Base-by-base conservation (phyloP, 2,329 filamentous ascomycete genomes). In the Penicillium digitatum region DNA sequence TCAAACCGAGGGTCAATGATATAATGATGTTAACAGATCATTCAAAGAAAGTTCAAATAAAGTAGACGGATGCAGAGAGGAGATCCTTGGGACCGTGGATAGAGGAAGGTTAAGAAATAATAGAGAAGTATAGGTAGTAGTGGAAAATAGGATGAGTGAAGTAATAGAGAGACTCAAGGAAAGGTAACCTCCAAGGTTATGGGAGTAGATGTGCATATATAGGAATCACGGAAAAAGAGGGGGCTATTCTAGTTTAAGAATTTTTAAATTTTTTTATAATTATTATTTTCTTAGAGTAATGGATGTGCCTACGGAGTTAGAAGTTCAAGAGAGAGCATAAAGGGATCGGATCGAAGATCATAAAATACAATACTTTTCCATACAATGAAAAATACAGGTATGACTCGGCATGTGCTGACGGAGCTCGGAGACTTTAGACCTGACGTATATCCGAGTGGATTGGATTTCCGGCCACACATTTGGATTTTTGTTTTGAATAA, bases 1-100 rank as follows among this genome's bases (percentile, higher is more conserved):
- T 65, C 62, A 65, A 65, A 62, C 55, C 55, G 61, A 27, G 46
- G 39, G 56, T 64, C 61, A 57, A 65, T 64, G 63, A 64, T 65
- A 62, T 65, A 60, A 65, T 64, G 56, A 63, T 62, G 62, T 62
- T 42, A 34, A 29, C 24, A 39, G 26, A 26, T 29, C 22, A 40
- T 32, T 27, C 3, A 35, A 27, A n/a, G 47, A 18, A 50, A 58
- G 48, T 60, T 59, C 48, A n/a, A 20, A 29, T 27, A 26, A 27
- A 54, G 45, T 42, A 43, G 51, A 53, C 44, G 37, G 46, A 43
- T 39, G 52, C 45, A 54, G 46, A 27, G 16, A 27, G 22, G 16
- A 29, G 20, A 49, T 31, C 29, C 24, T 48, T 49, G 50, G 50
- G 14, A 45, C 29, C 39, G 26, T 16, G 38, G 22, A 22, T 26